phyloP scores from a whole-genome alignment of 2,329 filamentous ascomycete species.

The Claviceps arundinis region DNA sequence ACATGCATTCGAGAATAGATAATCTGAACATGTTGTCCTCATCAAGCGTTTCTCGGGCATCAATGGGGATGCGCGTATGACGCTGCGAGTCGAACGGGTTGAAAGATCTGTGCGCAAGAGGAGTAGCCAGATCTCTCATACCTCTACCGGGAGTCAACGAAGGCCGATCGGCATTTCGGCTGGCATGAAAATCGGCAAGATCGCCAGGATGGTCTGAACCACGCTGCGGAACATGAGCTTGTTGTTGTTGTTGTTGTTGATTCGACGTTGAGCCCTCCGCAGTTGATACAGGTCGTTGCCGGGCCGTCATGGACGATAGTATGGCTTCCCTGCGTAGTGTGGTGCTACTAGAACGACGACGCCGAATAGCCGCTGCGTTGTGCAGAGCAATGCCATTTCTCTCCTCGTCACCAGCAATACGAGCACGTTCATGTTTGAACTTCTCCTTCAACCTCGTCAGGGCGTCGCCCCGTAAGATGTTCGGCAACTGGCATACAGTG shows the following conservation, averaged over 20 bases:
- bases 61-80: slow-evolving; percentile 36
- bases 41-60: slow-evolving; percentile 69
- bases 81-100: slow-evolving; percentile 44
- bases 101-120: slow-evolving; percentile 36
- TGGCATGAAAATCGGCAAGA: slow-evolving; percentile 62
- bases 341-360: slow-evolving; percentile 60
- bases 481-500: slow-evolving; percentile 82
- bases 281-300: slow-evolving; percentile 30
- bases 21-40: slow-evolving; percentile 82
- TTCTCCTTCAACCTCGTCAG: slow-evolving; percentile 83
- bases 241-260: slow-evolving; percentile 17
- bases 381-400: slow-evolving; percentile 87
- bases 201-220: slow-evolving; percentile 57
- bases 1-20: slow-evolving; percentile 88
- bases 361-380: slow-evolving; percentile 54
- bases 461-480: slow-evolving; percentile 73
- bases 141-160: slow-evolving; percentile 9
- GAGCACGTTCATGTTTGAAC: slow-evolving; percentile 72
- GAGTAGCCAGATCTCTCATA: slow-evolving; percentile 25
- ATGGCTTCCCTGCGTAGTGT: slow-evolving; percentile 68
- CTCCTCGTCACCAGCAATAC: slow-evolving; percentile 66
- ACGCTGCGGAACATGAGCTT: slow-evolving; percentile 28
- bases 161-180: slow-evolving; percentile 42
- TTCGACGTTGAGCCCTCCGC: slow-evolving; percentile 25
- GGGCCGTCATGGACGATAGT: slow-evolving; percentile 48